phyloP scores from a whole-genome alignment of 2,329 filamentous ascomycete genomes.

The Penicillium rolfsii region DNA sequence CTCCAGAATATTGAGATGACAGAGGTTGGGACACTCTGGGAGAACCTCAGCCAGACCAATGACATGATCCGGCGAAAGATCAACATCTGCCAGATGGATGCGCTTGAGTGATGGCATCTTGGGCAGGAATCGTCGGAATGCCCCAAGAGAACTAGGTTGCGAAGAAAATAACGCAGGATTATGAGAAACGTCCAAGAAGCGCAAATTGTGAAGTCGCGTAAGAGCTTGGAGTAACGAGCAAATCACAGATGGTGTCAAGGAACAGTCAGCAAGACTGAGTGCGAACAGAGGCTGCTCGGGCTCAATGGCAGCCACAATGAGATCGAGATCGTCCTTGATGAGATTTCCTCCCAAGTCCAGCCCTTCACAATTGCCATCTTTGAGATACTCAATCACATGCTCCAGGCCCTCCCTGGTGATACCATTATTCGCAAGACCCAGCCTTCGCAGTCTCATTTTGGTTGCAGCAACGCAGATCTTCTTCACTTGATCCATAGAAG shows the following conservation, averaged over 20 bases:
- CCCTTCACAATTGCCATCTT: constrained; percentile 77
- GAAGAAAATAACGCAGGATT: constrained; percentile 78
- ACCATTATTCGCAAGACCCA: constrained; percentile 82
- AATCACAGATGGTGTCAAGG: constrained; percentile 72
- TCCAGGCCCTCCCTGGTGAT: constrained; percentile 73
- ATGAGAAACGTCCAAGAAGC: constrained; percentile 90
- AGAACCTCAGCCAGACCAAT: constrained; percentile 90
- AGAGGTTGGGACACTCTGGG: constrained; percentile 77
- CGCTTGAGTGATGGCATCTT: constrained; percentile 77
- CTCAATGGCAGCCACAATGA: constrained; percentile 43
- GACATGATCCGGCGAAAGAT: constrained; percentile 81
- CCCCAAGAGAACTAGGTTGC: constrained; percentile 71
- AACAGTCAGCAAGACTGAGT: constrained; percentile 83
- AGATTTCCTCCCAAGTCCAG: constrained; percentile 89
- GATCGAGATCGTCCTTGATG: constrained; percentile 57
- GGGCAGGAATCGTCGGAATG: constrained; percentile 82
- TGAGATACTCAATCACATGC: constrained; percentile 76
- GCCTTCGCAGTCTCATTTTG: constrained; percentile 72
- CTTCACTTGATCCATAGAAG: constrained; percentile 71
- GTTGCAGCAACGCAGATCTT: constrained; percentile 81
- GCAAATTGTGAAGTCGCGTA: constrained; percentile 69
- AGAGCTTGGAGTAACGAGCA: constrained; percentile 76
- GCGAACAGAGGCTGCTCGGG: constrained; percentile 68
- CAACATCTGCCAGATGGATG: constrained; percentile 83
- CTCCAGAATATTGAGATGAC: constrained; percentile 83